Percentiles rank a stretch among this genome's conserved stretches.
phyloP scores from a whole-genome alignment of 2,329 filamentous ascomycete genomes.

The Cadophora sp. region DNA sequence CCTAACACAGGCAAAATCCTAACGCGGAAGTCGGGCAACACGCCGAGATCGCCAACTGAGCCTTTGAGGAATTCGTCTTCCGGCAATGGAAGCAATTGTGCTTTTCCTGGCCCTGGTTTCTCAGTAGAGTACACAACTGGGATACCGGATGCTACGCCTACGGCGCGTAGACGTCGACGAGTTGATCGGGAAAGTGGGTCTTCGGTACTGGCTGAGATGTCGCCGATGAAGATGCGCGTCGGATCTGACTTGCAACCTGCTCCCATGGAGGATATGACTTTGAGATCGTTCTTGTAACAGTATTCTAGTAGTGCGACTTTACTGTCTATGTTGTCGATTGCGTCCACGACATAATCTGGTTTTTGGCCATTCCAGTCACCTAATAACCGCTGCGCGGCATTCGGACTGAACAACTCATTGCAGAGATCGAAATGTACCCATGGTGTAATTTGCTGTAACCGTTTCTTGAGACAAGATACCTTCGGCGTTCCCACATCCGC shows the following conservation, averaged over 20 bases:
- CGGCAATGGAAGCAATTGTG: slow-evolving; percentile 82
- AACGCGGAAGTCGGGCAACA: slow-evolving; percentile 90
- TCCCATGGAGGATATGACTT: slow-evolving; percentile 94
- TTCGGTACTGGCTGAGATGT: slow-evolving; percentile 87
- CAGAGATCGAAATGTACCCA: slow-evolving; percentile 91
- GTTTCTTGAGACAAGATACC: slow-evolving; percentile 80
- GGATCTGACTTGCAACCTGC: slow-evolving; percentile 90
- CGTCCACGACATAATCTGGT: slow-evolving; percentile 92
- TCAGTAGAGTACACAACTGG: slow-evolving; percentile 94
- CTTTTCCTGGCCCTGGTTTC: slow-evolving; percentile 88
- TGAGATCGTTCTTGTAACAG: slow-evolving; percentile 78
- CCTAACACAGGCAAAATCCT: slow-evolving; percentile 94
- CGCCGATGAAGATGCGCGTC: slow-evolving; percentile 86
- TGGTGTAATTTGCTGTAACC: slow-evolving; percentile 85
- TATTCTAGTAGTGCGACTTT: slow-evolving; percentile 92
- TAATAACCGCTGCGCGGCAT: slow-evolving; percentile 70
- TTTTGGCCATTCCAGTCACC: slow-evolving; percentile 69
- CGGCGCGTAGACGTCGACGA: slow-evolving; percentile 72
- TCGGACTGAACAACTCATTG: slow-evolving; percentile 80
- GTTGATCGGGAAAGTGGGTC: slow-evolving; percentile 89
- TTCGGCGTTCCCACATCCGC: slow-evolving; percentile 94
- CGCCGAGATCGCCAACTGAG: slow-evolving; percentile 82
- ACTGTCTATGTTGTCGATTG: slow-evolving; percentile 97
- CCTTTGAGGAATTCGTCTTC: slow-evolving; percentile 91
- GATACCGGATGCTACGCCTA: slow-evolving; percentile 84